Percentiles rank a stretch among this genome's conserved stretches.
Evolutionary conservation across 2,329 filamentous ascomycete species (phyloP).

Genomic region (Dactylellina parvicollis): DNA sequence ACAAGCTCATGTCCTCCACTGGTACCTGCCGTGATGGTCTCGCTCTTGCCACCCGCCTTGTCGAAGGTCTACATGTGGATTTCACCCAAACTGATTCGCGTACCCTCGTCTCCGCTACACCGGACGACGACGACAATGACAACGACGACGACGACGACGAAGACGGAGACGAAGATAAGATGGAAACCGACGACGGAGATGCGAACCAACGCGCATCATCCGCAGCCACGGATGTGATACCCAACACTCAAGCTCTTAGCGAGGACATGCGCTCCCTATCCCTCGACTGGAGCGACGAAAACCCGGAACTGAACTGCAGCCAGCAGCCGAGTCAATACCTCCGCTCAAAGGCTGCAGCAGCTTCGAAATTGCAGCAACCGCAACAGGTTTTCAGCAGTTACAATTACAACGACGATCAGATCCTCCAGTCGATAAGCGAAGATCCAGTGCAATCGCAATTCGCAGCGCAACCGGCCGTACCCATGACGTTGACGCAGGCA

Average conservation of each 20-base stretch:
- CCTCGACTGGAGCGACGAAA: constrained; percentile 39
- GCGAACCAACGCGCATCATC: constrained; percentile 12
- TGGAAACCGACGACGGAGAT: constrained; percentile 20
- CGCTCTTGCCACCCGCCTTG: constrained; percentile 90
- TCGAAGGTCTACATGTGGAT: constrained; percentile 88
- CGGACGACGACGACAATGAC: constrained; percentile 60
- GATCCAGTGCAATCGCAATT: constrained; percentile 75
- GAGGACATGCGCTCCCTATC: constrained; percentile 48
- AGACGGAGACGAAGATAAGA: constrained; percentile 60
- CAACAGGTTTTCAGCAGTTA: constrained; percentile 51
- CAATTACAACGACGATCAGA: constrained; percentile 52
- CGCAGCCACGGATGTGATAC: constrained; percentile 31
- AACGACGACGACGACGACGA: constrained; percentile 48
- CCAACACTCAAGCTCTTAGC: constrained; percentile 42
- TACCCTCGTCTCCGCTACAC: constrained; percentile 62
- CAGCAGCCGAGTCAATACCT: constrained; percentile 84
- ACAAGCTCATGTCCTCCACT: constrained; percentile 77
- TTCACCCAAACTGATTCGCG: constrained; percentile 73
- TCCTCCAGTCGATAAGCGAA: constrained; percentile 46
- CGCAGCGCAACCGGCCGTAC: constrained; percentile 78
- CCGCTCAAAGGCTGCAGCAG: constrained; percentile 64
- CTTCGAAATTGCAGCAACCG: constrained; percentile 72
- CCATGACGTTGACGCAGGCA: constrained; percentile 85
- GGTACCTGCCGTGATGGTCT: constrained; percentile 80
- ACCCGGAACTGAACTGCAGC: constrained; percentile 49